Base-by-base conservation (phyloP, 805 yeast genomes). In the Schwanniomyces yamadae region DNA sequence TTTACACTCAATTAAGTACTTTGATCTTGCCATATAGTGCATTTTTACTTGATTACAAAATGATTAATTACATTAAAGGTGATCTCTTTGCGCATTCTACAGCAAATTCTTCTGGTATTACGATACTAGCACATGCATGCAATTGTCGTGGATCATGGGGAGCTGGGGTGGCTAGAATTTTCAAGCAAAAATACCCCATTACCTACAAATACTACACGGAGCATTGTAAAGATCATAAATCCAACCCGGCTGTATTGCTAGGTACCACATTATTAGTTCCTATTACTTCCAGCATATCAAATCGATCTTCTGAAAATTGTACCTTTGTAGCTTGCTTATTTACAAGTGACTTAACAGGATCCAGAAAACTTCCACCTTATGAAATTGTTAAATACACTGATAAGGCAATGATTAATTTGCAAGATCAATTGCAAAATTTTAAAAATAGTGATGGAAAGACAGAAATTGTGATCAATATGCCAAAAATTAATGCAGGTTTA, bases 121-220 rank as follows among this genome's bases (percentile, higher is more conserved):
- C 79, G 0, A 63, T 84, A 2, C 54, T 86, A 4, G 84, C 84
- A 1, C 95, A 87, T 54, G 79, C 95, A 0, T 87, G 95, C 51
- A 87, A 87, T 53, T 79, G 88, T 24, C 65, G 69, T 17, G 95
- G 95, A 0, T 50, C 68, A 1, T 87, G 95, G 95, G 93, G 93
- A 4, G 91, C 86, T 3, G 96, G 95, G 0, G 75, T 87, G 2
- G 95, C 95, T 0, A 66, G 66, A 3, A 73, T 61, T 17, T 77
- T 87, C 49, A 73, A 69, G 16, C 36, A 47, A 12, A 56, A 63
- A 30, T 86, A 71, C 54, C 89, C 87, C 2, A 50, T 63, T 2
- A 75, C 91, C 4, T 83, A 75, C 47, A 45, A 54, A 29, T 44
- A 49, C 4, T 84, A 87, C 48, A 45, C 53, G 11, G 46, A 57